A percentile compares a stretch with the other conserved stretches of the same genome.
Conservation (phyloP, 805 yeast species). For the Millerozyma acaciae region DNA sequence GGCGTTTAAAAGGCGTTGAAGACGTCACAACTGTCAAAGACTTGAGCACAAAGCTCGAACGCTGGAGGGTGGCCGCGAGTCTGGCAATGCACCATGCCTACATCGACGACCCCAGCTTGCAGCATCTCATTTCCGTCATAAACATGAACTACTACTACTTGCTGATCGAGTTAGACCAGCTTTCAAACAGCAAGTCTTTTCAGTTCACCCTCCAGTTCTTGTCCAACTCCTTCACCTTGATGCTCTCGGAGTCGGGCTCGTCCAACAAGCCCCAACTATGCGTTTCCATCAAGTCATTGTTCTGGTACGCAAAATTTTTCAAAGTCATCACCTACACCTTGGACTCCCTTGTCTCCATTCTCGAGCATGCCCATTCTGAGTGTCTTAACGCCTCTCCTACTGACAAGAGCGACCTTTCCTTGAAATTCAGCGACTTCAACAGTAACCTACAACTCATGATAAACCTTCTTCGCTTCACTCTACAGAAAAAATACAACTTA, state of each 20-base stretch:
- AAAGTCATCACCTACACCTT: slow-evolving; percentile 32
- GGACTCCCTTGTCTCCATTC: slow-evolving; percentile 15
- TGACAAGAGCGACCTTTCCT: slow-evolving; percentile 13
- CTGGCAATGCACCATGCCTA: slow-evolving; percentile 24
- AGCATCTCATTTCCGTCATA: slow-evolving; percentile 29
- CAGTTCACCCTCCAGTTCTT: slow-evolving; percentile 41
- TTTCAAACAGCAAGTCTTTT: slow-evolving; percentile 32
- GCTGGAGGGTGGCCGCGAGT: slow-evolving; percentile 33
- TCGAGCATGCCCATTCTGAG: background rate
- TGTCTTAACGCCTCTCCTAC: slow-evolving; percentile 4
- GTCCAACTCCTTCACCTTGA: slow-evolving; percentile 35
- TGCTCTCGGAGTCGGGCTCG: slow-evolving; percentile 18
- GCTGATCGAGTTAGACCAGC: slow-evolving; percentile 38
- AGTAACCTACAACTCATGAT: slow-evolving; percentile 30
- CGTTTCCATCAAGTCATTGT: slow-evolving; percentile 19
- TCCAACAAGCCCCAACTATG: slow-evolving; percentile 13
- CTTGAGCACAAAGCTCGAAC: slow-evolving; percentile 31
- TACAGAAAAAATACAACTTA: background rate
- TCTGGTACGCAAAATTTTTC: slow-evolving; percentile 34
- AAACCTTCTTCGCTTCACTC: slow-evolving; percentile 26
- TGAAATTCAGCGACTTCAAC: slow-evolving; percentile 29
- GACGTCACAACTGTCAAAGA: slow-evolving; percentile 6
- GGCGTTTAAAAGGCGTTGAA: slow-evolving; percentile 8
- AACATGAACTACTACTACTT: slow-evolving; percentile 39
- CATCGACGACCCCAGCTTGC: slow-evolving; percentile 24